phyloP scores from a whole-genome alignment of 2,329 filamentous ascomycete genomes.

The Ophiosphaerella herpotricha region DNA sequence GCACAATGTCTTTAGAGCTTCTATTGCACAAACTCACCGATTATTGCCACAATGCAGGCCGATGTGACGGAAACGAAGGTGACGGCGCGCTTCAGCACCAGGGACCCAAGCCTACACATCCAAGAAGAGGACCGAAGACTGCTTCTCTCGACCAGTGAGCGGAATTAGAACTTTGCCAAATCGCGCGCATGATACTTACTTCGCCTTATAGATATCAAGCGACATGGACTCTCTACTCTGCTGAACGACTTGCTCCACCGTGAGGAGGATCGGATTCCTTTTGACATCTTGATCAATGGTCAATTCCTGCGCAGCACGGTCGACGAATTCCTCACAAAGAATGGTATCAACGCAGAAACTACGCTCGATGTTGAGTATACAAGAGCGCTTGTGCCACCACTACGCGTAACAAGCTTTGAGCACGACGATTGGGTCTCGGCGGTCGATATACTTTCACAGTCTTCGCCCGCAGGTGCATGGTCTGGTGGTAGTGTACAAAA shows the following conservation, averaged over 20 bases:
- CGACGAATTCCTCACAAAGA: constrained; percentile 83
- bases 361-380: constrained; percentile 92
- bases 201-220: constrained; percentile 28
- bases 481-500: constrained; percentile 51
- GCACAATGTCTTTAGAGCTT: constrained; percentile 13
- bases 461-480: constrained; percentile 65
- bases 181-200: constrained; percentile 11
- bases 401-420: constrained; percentile 89
- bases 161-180: not conserved
- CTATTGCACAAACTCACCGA: not conserved
- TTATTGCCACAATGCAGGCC: constrained; percentile 27
- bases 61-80: constrained; percentile 36
- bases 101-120: constrained; percentile 38
- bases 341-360: constrained; percentile 87
- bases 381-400: constrained; percentile 83
- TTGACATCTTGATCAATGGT: constrained; percentile 96
- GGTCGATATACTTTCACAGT: constrained; percentile 77
- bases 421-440: constrained; percentile 97
- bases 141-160: constrained; percentile 42
- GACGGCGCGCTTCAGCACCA: constrained; percentile 43
- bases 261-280: constrained; percentile 69
- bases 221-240: constrained; percentile 60
- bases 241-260: constrained; percentile 65
- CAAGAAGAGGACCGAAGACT: constrained; percentile 38
- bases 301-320: constrained; percentile 87